phyloP scores from a whole-genome alignment of 257 asterid species.

The Jacaranda copaia region DNA sequence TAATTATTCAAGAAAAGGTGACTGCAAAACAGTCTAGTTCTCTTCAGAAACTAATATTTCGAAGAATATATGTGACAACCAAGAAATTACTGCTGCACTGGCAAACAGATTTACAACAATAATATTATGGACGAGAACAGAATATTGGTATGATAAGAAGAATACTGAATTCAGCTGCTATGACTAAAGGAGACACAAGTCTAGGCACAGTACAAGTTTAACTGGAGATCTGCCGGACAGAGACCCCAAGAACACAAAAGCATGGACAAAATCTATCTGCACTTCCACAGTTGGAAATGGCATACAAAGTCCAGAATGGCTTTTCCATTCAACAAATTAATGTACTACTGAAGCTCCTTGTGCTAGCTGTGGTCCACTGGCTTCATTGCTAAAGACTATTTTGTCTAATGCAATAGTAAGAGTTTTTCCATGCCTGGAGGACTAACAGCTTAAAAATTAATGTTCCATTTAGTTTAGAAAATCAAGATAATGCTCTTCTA shows the following conservation, averaged over 20 bases:
- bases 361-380: not conserved
- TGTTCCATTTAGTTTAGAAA: conserved; percentile 18
- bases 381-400: not conserved
- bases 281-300: not conserved
- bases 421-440: not conserved
- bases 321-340: conserved; percentile 4
- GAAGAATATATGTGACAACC: not conserved
- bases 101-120: not conserved
- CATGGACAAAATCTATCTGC: not conserved
- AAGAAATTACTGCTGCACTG: conserved; percentile 9
- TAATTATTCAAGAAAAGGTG: conserved; percentile 14
- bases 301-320: conserved; percentile 16
- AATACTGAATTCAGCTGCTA: conserved; percentile 4
- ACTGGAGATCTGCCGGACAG: not conserved
- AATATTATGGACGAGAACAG: conserved; percentile 1
- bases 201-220: not conserved
- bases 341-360: conserved; percentile 4
- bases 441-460: not conserved
- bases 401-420: not conserved
- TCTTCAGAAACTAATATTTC: not conserved
- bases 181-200: not conserved
- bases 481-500: conserved; percentile 25
- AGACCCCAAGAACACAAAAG: not conserved
- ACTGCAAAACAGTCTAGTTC: not conserved
- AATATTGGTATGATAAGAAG: conserved; percentile 5